Percentiles rank a stretch among this genome's conserved stretches.
Conservation (phyloP, 495 filamentous ascomycete species). For the Chaetomium tenue region DNA sequence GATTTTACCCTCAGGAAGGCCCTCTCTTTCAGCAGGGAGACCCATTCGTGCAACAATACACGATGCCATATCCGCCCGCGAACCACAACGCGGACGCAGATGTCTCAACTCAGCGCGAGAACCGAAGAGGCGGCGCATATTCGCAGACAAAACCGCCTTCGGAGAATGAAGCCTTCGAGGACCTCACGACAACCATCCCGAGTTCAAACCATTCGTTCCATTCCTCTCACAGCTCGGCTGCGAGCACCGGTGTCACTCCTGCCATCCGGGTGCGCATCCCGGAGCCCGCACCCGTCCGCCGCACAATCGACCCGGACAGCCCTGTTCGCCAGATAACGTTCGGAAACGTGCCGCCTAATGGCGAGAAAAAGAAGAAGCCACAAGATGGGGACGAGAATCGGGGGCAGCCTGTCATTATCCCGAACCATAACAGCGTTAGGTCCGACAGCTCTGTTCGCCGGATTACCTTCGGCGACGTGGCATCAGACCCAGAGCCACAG, state of each 20-base stretch:
- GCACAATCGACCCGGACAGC: not conserved
- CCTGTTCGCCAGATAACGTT: constrained; percentile 1
- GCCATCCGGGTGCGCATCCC: constrained; percentile 5
- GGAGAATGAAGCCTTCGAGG: not conserved
- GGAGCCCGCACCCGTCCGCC: not conserved
- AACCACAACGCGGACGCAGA: not conserved
- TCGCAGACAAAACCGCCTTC: constrained; percentile 16
- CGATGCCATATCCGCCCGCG: not conserved
- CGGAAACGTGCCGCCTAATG: not conserved
- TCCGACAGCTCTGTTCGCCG: not conserved
- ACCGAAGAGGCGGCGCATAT: not conserved
- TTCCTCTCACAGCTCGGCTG: not conserved
- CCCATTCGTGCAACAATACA: too few species aligned
- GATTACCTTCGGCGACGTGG: constrained; percentile 3
- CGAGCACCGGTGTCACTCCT: too few species aligned
- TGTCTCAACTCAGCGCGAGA: not conserved
- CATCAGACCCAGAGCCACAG: not conserved
- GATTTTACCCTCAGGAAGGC: not conserved
- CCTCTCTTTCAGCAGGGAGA: not conserved
- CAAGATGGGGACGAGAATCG: too few species aligned
- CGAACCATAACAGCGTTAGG: not conserved
- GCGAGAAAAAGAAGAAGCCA: too few species aligned
- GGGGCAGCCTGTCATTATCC: not conserved
- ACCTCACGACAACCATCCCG: not conserved
- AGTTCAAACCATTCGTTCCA: not conserved